phyloP scores from a whole-genome alignment of 1,284 basidiomycete genomes.

The Coriolopsis trogii region DNA sequence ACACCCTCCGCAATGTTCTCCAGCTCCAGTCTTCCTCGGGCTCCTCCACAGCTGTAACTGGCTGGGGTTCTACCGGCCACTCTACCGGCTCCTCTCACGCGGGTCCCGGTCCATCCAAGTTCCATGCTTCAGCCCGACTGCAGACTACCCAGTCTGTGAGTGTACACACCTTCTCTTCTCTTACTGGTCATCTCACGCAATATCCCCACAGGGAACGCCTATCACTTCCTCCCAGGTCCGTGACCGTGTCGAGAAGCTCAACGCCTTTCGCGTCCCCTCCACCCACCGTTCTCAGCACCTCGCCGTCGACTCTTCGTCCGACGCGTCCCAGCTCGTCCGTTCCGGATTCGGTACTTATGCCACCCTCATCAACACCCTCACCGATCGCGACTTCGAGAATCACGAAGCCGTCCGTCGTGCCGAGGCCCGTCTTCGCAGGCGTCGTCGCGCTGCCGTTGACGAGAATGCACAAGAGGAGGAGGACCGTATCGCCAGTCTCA shows the following conservation, averaged over 20 bases:
- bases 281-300: slow-evolving; percentile 12
- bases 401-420: slow-evolving; percentile 47
- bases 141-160: slow-evolving; percentile 61
- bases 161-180: slow-evolving; percentile 14
- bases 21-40: slow-evolving; percentile 55
- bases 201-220: slow-evolving; percentile 21
- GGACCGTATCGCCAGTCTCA: slow-evolving; percentile 44
- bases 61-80: slow-evolving; percentile 48
- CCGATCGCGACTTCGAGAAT: slow-evolving; percentile 75
- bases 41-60: slow-evolving; percentile 39
- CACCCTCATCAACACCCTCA: slow-evolving; percentile 71
- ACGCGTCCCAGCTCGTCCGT: slow-evolving; percentile 18
- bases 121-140: slow-evolving; percentile 68
- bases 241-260: slow-evolving; percentile 23
- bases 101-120: slow-evolving; percentile 61
- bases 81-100: slow-evolving; percentile 56
- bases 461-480: slow-evolving; percentile 30
- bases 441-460: slow-evolving; percentile 29
- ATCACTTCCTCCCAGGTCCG: slow-evolving; percentile 16
- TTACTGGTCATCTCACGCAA: slow-evolving; percentile 48
- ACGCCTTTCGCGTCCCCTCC: slow-evolving; percentile 19
- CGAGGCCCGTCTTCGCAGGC: slow-evolving; percentile 46
- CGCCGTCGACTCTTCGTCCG: slow-evolving; percentile 9
- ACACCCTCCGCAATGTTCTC: slow-evolving; percentile 73
- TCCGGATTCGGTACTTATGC: slow-evolving; percentile 59